Conservation (phyloP, 345 rosid species). For the Eucalyptus caleyi region DNA sequence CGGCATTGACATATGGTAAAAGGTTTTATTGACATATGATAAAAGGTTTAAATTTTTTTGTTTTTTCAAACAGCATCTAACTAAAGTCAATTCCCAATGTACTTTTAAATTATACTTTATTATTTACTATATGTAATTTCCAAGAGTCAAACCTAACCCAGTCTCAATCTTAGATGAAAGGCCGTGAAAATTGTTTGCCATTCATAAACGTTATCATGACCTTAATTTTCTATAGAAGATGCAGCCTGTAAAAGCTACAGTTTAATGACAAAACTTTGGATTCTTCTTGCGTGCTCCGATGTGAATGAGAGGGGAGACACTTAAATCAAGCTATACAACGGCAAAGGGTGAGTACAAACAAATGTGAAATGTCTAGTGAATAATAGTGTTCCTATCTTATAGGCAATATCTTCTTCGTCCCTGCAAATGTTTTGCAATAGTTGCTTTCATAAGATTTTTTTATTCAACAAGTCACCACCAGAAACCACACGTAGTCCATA, state of each 20-base stretch:
- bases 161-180: not conserved
- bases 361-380: not conserved
- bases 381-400: not conserved
- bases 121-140: not conserved
- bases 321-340: not conserved
- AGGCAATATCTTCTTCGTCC: not conserved
- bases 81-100: not conserved
- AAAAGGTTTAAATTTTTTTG: not conserved
- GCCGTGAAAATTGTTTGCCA: not conserved
- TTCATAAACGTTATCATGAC: not conserved
- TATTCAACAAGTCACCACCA: not conserved
- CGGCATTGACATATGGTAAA: accelerated
- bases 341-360: not conserved
- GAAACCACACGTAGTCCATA: not conserved
- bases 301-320: not conserved
- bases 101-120: not conserved
- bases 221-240: not conserved
- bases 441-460: not conserved
- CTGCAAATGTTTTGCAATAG: not conserved
- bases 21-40: not conserved
- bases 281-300: not conserved
- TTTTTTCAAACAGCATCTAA: not conserved
- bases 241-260: not conserved
- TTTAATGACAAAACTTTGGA: not conserved
- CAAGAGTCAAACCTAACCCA: not conserved